Conservation (phyloP, 2,329 filamentous ascomycete genomes). For the Tolypocladium cylindrosporum region DNA sequence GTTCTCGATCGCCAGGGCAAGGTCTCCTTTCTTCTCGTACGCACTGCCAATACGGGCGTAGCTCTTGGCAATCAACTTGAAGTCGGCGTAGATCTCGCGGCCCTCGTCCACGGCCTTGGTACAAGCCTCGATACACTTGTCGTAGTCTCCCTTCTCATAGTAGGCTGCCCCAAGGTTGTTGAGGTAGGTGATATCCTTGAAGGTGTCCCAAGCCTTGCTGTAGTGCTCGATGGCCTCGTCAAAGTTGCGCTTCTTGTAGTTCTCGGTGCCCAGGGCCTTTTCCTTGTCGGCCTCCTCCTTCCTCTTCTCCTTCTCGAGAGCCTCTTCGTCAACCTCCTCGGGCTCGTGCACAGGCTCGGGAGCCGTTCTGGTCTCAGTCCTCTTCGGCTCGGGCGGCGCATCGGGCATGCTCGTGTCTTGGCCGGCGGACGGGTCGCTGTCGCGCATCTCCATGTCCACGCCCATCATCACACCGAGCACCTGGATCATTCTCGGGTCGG, state of each 20-base stretch:
- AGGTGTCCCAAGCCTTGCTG: constrained; percentile 82
- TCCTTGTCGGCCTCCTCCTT: constrained; percentile 90
- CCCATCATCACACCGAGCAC: constrained; percentile 91
- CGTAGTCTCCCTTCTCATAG: constrained; percentile 92
- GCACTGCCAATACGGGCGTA: constrained; percentile 90
- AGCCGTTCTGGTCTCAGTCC: constrained; percentile 43
- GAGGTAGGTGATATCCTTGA: constrained; percentile 96
- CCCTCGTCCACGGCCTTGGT: constrained; percentile 84
- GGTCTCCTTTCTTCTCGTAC: constrained; percentile 81
- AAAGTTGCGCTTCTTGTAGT: constrained; percentile 98
- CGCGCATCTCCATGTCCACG: constrained; percentile 65
- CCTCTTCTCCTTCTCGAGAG: constrained; percentile 72
- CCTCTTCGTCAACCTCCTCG: constrained; percentile 72
- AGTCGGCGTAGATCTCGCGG: constrained; percentile 82
- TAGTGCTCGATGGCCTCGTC: constrained; percentile 93
- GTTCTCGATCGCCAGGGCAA: constrained; percentile 70
- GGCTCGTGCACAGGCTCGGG: constrained; percentile 47
- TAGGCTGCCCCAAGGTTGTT: constrained; percentile 93
- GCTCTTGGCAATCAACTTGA: constrained; percentile 98
- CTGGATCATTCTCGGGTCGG: constrained; percentile 84
- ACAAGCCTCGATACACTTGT: constrained; percentile 78
- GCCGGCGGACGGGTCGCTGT: constrained; percentile 22
- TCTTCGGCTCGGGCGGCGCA: constrained; percentile 30
- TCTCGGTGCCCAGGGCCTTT: constrained; percentile 86
- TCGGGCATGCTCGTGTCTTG: constrained; percentile 71